Evolutionary conservation across 345 rosid species (phyloP), one percentile per base, ranked within the genome.

Genomic region (Brassica rapa): DNA sequence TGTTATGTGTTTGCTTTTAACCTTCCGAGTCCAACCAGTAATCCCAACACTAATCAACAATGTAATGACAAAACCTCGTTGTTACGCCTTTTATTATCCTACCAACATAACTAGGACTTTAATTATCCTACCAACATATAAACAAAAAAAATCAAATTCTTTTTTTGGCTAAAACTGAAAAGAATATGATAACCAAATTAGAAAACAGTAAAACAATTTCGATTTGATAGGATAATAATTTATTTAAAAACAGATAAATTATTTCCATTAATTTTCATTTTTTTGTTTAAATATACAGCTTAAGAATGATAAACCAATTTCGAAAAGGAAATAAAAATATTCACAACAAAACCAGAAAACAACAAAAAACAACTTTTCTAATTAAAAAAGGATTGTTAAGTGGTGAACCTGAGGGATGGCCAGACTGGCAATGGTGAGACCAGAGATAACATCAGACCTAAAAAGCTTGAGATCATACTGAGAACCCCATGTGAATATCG

Each of bases 381-480:
- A 10, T 10, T 3, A 11, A 43, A 5, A 49, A n/a, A 12, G 21
- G 43, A 29, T 41, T 8, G 32, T 51, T 12, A n/a, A 9, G 12
- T 15, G 16, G 6, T 16, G 65, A 14, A 94, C 99, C 99, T 96
- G 99, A 46, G 99, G 99, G 66, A 96, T 96, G 6, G 99, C 97
- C 25, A 96, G 94, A 88, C 96, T 96, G 25, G 99, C 98, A 87
- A 96, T 96, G 94, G 99, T 96, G 79, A 96, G 88, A 46, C 99
- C 99, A 57, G 99, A 87, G 84, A 96, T 82, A 82, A 90, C 55
- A 81, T 96, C 99, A 35, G 99, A 96, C 84, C 89, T 84, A 61
- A 96, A 78, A 30, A 90, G 86, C 70, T 66, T 73, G 56, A 89
- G 88, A 75, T 78, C 78, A 57, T 96, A 96, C 55, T 86, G 80